Percentiles rank a stretch among this genome's conserved stretches.
Conservation (phyloP, 129 eudicot genomes). For the Rutidosis leptorrhynchoides region DNA sequence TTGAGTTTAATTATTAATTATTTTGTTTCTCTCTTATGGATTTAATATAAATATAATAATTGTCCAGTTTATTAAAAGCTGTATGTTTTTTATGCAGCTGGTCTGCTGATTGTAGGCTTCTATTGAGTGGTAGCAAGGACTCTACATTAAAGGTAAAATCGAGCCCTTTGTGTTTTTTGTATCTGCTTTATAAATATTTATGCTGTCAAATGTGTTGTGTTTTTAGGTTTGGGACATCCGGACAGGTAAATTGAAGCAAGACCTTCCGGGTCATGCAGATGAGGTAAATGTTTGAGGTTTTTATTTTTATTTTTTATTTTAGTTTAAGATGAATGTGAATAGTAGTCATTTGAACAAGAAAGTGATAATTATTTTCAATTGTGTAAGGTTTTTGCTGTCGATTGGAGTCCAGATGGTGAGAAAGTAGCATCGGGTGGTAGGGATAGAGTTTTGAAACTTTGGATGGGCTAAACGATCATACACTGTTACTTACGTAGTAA, state of each 20-base stretch:
- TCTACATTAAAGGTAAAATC: slow-evolving; percentile 76
- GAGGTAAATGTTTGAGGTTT: slow-evolving; percentile 46
- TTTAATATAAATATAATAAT: background rate
- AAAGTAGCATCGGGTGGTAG: slow-evolving; percentile 97
- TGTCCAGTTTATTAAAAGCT: slow-evolving; percentile 5
- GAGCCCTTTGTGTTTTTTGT: background rate
- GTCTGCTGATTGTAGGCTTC: slow-evolving; percentile 99
- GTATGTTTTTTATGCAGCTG: slow-evolving; percentile 58
- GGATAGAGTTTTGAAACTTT: slow-evolving; percentile 83
- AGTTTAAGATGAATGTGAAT: slow-evolving; percentile 5
- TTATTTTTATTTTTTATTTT: background rate
- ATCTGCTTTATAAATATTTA: background rate
- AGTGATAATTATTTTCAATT: slow-evolving; percentile 4
- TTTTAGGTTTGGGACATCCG: slow-evolving; percentile 90
- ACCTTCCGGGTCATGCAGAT: slow-evolving; percentile 96
- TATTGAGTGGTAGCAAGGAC: slow-evolving; percentile 95
- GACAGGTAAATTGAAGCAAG: slow-evolving; percentile 78
- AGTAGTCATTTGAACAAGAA: background rate
- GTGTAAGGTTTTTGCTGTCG: slow-evolving; percentile 85
- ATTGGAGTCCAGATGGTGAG: slow-evolving; percentile 99
- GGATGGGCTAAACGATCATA: slow-evolving; percentile 71
- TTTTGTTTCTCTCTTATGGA: background rate
- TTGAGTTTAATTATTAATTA: background rate
- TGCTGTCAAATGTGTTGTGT: slow-evolving; percentile 4
- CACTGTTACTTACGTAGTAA: slow-evolving; percentile 1